phyloP scores from a whole-genome alignment of 768 basidiomycete species.

The Grammothele lineata region DNA sequence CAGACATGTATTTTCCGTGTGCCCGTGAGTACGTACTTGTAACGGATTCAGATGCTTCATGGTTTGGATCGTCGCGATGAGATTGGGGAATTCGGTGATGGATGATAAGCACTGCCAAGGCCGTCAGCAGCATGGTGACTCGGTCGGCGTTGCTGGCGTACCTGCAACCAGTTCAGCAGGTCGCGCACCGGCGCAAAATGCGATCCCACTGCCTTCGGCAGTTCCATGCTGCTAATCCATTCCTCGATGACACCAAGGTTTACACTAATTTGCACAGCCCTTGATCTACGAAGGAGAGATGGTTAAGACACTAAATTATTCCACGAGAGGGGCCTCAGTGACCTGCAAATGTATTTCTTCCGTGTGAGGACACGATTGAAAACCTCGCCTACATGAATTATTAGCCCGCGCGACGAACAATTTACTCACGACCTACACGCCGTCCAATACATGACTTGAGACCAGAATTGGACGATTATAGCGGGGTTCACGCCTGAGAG shows the following conservation, averaged over 20 bases:
- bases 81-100: conserved; percentile 79
- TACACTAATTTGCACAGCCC: conserved; percentile 86
- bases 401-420: background rate
- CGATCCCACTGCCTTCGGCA: conserved; percentile 72
- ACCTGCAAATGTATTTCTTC: conserved; percentile 94
- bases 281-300: conserved; percentile 53
- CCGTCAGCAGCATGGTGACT: conserved; percentile 10
- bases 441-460: conserved; percentile 98
- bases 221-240: conserved; percentile 79
- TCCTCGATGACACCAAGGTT: conserved; percentile 86
- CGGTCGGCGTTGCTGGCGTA: conserved; percentile 26
- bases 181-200: conserved; percentile 87
- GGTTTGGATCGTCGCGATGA: conserved; percentile 86
- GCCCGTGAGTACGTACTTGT: conserved; percentile 56
- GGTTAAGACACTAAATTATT: background rate
- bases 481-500: conserved; percentile 89
- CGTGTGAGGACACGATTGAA: conserved; percentile 86
- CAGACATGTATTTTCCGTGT: too few species aligned
- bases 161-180: conserved; percentile 83
- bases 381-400: conserved; percentile 56
- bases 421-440: conserved; percentile 58
- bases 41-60: conserved; percentile 88
- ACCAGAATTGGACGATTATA: conserved; percentile 87
- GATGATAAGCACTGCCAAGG: conserved; percentile 71
- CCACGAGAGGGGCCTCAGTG: conserved; percentile 24